Percentiles rank a stretch among this genome's conserved stretches.
These are phyloP conservation scores for Rhynchospora breviuscula DNA, from an alignment of 176 grass and related monocot species.

Conservation along the genomic window DNA sequence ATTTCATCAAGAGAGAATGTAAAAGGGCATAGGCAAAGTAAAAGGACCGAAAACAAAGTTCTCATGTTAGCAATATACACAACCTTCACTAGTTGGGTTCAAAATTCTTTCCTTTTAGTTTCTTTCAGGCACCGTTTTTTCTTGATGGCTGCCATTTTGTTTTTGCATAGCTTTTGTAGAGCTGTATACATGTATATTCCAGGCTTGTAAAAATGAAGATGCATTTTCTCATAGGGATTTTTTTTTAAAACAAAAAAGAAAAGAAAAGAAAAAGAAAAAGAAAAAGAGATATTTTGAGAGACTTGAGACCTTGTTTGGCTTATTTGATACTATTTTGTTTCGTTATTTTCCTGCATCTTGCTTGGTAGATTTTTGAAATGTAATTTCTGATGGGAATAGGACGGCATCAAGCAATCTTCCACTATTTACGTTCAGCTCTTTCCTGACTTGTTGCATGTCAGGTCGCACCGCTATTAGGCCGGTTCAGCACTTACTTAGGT, in stretches of 20 bases:
- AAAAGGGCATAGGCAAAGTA: background rate
- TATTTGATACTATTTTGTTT: conserved; percentile 17
- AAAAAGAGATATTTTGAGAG: background rate
- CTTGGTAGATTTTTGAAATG: background rate
- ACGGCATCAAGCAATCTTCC: background rate
- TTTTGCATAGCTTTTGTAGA: conserved; percentile 18
- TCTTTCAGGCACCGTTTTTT: background rate
- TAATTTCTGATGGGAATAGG: background rate
- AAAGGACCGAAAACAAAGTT: background rate
- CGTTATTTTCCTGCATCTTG: background rate
- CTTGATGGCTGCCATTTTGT: background rate
- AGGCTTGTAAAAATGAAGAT: conserved; percentile 12
- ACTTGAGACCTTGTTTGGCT: background rate
- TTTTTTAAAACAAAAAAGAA: background rate
- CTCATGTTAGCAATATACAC: background rate
- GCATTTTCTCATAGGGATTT: background rate
- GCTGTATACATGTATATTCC: conserved; percentile 25
- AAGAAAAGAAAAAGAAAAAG: background rate
- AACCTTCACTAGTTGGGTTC: background rate
- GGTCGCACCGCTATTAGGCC: background rate
- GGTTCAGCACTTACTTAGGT: background rate
- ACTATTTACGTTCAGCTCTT: background rate
- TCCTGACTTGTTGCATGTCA: background rate
- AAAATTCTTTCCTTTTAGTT: conserved; percentile 4
- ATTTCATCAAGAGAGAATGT: background rate